Conservation (phyloP, 805 yeast species). For the Isabelozyma pseudorhagii region DNA sequence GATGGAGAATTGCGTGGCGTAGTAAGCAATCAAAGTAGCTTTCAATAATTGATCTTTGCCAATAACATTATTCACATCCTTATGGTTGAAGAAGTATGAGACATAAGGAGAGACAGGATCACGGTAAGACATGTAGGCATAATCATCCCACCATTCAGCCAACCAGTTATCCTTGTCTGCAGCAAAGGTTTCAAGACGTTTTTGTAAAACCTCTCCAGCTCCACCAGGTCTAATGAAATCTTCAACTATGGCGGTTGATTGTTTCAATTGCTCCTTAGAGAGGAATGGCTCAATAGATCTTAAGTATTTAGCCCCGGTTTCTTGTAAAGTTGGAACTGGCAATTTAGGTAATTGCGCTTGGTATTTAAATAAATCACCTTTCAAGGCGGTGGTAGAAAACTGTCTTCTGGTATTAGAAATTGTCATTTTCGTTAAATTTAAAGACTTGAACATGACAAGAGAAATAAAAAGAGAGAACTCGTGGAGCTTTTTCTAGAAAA, state of each 20-base stretch:
- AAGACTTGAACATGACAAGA: slow-evolving; percentile 5
- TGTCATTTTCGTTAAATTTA: slow-evolving; percentile 10
- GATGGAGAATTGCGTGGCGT: slow-evolving; percentile 65
- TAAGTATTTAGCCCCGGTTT: slow-evolving; percentile 68
- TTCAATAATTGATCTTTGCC: slow-evolving; percentile 66
- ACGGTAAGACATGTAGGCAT: slow-evolving; percentile 84
- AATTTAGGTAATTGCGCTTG: slow-evolving; percentile 75
- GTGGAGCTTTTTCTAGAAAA: neutral
- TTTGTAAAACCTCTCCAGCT: slow-evolving; percentile 65
- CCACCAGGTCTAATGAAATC: slow-evolving; percentile 65
- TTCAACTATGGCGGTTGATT: slow-evolving; percentile 54
- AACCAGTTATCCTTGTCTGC: slow-evolving; percentile 79
- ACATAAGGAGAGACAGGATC: slow-evolving; percentile 96
- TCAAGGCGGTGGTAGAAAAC: slow-evolving; percentile 28
- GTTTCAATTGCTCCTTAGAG: slow-evolving; percentile 46
- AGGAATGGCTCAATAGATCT: slow-evolving; percentile 69
- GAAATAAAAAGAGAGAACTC: neutral
- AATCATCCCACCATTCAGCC: slow-evolving; percentile 88
- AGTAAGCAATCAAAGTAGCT: slow-evolving; percentile 70
- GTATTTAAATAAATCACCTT: slow-evolving; percentile 68
- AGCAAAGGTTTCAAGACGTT: slow-evolving; percentile 58
- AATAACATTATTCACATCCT: slow-evolving; percentile 55
- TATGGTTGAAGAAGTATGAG: slow-evolving; percentile 84
- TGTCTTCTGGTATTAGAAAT: slow-evolving; percentile 8
- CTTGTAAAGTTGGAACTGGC: slow-evolving; percentile 80